phyloP scores from a whole-genome alignment of 768 basidiomycete species.

The Nidularia pulvinata region DNA sequence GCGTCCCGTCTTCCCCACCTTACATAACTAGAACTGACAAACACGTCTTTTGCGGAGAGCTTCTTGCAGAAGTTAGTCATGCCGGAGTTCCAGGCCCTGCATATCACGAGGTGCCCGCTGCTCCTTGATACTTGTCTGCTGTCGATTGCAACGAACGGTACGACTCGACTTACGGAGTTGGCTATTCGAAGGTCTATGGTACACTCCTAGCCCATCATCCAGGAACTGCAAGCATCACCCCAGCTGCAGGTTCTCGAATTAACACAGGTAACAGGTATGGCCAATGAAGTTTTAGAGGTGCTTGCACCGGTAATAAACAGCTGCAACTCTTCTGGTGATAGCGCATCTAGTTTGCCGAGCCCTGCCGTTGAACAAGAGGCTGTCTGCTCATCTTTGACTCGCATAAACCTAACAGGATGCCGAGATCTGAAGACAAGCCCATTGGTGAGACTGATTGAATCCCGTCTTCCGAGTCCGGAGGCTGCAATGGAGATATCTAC shows the following conservation, averaged over 20 bases:
- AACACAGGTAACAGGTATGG: constrained; percentile 22
- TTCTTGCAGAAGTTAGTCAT: too few relatives aligned
- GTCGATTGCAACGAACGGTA: constrained; percentile 7
- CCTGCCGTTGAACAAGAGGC: neutral
- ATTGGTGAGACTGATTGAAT: constrained; percentile 52
- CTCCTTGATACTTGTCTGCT: neutral
- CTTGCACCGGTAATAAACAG: constrained; percentile 19
- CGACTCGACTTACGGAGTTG: constrained; percentile 35
- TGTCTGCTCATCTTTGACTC: constrained; percentile 19
- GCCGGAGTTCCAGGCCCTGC: constrained; percentile 9
- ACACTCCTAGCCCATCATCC: constrained; percentile 10
- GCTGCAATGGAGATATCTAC: too few relatives aligned
- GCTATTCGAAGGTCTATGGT: constrained; percentile 28
- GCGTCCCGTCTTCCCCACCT: too few relatives aligned
- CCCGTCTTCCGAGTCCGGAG: constrained; percentile 26
- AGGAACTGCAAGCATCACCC: constrained; percentile 27
- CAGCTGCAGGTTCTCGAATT: constrained; percentile 44
- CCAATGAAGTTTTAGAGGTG: constrained; percentile 38
- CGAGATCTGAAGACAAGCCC: constrained; percentile 51
- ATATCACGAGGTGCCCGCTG: constrained; percentile 1
- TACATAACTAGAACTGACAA: too few relatives aligned
- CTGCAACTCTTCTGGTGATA: neutral
- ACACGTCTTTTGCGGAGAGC: too few relatives aligned
- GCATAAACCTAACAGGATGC: constrained; percentile 57
- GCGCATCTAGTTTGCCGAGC: constrained; percentile 39